phyloP scores from a whole-genome alignment of 192 early-diverging fungal genomes.

The Entomortierella parvispora region DNA sequence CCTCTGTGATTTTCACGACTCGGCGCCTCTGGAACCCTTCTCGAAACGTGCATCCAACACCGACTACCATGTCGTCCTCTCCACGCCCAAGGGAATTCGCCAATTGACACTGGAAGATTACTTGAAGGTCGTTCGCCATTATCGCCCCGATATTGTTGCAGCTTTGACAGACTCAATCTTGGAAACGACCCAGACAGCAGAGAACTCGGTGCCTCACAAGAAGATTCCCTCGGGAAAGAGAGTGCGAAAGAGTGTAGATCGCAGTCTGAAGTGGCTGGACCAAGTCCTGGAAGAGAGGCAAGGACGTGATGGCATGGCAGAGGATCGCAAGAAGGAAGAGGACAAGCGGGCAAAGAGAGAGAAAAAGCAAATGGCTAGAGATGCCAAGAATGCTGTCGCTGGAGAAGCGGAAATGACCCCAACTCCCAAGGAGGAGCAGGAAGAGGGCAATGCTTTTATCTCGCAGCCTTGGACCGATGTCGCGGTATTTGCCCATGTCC shows the following conservation, averaged over 20 bases:
- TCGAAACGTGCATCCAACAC: slow-evolving; percentile 36
- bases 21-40: slow-evolving; percentile 15
- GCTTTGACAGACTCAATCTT: slow-evolving; percentile 56
- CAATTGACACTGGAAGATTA: slow-evolving; percentile 60
- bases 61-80: slow-evolving; percentile 60
- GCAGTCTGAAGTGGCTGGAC: slow-evolving; percentile 64
- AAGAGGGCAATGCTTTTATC: neutral
- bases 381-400: neutral
- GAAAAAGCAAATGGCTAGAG: slow-evolving; percentile 9
- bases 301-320: slow-evolving; percentile 21
- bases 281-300: slow-evolving; percentile 29
- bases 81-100: slow-evolving; percentile 60
- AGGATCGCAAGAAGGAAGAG: slow-evolving; percentile 20
- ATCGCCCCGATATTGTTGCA: slow-evolving; percentile 59
- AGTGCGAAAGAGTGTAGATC: slow-evolving; percentile 57
- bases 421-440: neutral
- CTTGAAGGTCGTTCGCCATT: slow-evolving; percentile 46
- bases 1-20: slow-evolving; percentile 62
- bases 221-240: slow-evolving; percentile 53
- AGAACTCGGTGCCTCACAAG: neutral
- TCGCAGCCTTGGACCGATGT: slow-evolving; percentile 32
- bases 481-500: slow-evolving; percentile 59
- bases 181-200: slow-evolving; percentile 19
- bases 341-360: slow-evolving; percentile 24
- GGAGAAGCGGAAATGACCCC: neutral